phyloP scores from a whole-genome alignment of 176 grass and related monocot genomes.

The Calamus simplicifolius region DNA sequence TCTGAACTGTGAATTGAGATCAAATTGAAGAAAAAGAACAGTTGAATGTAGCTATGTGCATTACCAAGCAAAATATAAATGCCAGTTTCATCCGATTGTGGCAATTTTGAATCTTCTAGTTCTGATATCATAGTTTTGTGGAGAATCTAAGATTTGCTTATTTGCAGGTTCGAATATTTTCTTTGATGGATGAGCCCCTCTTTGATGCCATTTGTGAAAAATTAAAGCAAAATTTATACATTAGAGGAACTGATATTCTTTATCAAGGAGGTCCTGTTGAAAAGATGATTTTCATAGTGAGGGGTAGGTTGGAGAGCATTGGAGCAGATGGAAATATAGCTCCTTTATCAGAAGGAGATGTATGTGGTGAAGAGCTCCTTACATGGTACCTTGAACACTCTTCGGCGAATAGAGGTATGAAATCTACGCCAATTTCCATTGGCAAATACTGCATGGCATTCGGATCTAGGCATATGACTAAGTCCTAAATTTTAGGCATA shows the following conservation, averaged over 20 bases:
- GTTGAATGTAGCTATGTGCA: no score
- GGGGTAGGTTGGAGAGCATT: slow-evolving; percentile 85
- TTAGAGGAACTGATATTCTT: slow-evolving; percentile 70
- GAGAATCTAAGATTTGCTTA: not conserved
- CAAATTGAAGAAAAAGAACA: no score
- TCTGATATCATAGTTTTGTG: no score
- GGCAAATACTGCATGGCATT: no score
- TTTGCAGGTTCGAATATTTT: slow-evolving; percentile 77
- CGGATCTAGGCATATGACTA: no score
- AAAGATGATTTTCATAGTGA: slow-evolving; percentile 93
- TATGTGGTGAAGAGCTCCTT: slow-evolving; percentile 95
- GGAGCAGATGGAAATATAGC: slow-evolving; percentile 65
- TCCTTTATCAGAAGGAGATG: slow-evolving; percentile 67
- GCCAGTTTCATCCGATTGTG: no score
- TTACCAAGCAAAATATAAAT: no score
- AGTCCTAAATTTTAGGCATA: no score
- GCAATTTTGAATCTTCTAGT: no score
- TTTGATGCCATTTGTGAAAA: slow-evolving; percentile 89
- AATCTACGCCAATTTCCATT: not conserved
- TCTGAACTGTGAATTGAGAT: no score
- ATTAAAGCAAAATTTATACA: slow-evolving; percentile 77
- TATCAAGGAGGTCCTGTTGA: slow-evolving; percentile 75
- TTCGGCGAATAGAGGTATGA: slow-evolving; percentile 62
- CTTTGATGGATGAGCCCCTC: slow-evolving; percentile 75
- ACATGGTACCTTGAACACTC: slow-evolving; percentile 93